Base-by-base conservation (phyloP, 331 rosid genomes). In the Rosa hybrid region DNA sequence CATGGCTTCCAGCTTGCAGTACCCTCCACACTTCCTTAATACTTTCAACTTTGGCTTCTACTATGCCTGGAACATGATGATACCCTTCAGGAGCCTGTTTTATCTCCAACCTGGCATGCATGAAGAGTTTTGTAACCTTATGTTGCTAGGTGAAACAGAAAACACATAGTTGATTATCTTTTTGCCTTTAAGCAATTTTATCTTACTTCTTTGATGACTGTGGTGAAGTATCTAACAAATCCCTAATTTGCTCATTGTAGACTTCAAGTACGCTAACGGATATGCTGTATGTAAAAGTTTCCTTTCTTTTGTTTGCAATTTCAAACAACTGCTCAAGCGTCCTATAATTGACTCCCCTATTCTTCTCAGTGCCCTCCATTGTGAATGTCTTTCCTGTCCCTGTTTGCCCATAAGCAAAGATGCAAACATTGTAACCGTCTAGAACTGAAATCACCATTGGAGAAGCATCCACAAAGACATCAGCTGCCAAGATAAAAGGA, bases 341-440 rank as follows among this genome's bases (percentile, higher is more conserved):
- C 84, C 97, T 86, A 71, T 93, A 93, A 77, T 93, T 93, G 46
- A 93, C 97, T 78, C 98, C 98, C 86, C 98, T 87, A 23, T 90
- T 93, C 56, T 86, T 89, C 76, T 89, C 89, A 41, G 89, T 90
- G 75, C 98, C 98, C 88, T 93, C 98, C 98, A 93, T 93, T 68
- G 98, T 93, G 79, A 93, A 93, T 64, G 98, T 93, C 86, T 93
- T 93, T 63, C 98, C 98, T 6, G 97, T 93, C 83, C 98, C 98
- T 68, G 98, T 93, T 89, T 93, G 98, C 76, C 98, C 98, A 8
- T 91, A 93, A 64, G 98, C 98, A 91, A 93, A 93, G 68, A 93
- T 93, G 78, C 98, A 93, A 12, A 93, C 98, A 18, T 93, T 93
- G 88, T 90, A 91, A 81, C 98, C 98, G 12, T 93, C 98, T 74